A percentile compares a stretch with the other conserved stretches of the same genome.
Conservation (phyloP, 2,329 filamentous ascomycete species). For the Colletotrichum simmondsii region DNA sequence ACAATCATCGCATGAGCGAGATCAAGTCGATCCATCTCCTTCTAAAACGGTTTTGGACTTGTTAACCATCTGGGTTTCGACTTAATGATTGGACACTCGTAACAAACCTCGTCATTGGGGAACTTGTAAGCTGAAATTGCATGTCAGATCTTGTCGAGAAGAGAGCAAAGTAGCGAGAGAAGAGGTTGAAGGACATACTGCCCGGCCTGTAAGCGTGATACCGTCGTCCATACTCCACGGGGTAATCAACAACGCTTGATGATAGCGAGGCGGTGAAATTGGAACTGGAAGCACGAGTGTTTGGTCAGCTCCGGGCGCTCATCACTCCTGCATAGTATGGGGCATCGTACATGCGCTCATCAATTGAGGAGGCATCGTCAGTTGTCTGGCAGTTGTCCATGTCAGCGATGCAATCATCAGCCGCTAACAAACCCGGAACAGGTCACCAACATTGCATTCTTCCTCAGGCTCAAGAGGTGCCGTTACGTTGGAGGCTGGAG, state of each 20-base stretch:
- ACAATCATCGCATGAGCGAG: slow-evolving; percentile 1
- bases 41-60: neutral
- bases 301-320: neutral
- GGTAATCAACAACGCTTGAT: neutral
- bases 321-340: neutral
- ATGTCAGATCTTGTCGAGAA: neutral
- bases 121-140: neutral
- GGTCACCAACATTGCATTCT: neutral
- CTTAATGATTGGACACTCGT: neutral
- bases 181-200: neutral
- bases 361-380: neutral
- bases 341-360: neutral
- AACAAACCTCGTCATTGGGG: neutral
- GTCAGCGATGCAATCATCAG: neutral
- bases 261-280: neutral
- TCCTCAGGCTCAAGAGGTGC: neutral
- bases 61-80: neutral
- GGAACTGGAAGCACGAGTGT: neutral
- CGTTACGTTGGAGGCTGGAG: too few species aligned
- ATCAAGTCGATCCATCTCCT: slow-evolving; percentile 2
- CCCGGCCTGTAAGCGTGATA: neutral
- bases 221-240: neutral
- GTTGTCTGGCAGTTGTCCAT: neutral
- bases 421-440: neutral
- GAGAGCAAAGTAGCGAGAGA: neutral